Evolutionary conservation across 2,329 filamentous ascomycete species (phyloP).

Genomic region (Colletotrichum cereale): DNA sequence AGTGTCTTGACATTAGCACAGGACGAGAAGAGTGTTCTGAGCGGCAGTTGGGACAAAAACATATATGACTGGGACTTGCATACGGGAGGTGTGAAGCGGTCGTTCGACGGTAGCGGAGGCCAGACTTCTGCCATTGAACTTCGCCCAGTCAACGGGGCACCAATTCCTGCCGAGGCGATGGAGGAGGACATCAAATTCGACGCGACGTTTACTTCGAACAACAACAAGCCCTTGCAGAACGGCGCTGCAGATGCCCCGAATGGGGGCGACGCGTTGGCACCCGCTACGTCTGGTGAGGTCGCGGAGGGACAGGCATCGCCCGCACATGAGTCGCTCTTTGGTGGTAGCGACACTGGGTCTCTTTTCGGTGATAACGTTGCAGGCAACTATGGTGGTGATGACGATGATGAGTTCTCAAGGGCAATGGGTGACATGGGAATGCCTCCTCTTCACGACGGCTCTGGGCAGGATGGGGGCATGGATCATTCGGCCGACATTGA

Average conservation of each 20-base stretch:
- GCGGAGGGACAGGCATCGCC: conserved; percentile 75
- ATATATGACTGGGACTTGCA: conserved; percentile 97
- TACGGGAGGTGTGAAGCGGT: conserved; percentile 80
- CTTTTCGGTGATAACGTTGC: conserved; percentile 84
- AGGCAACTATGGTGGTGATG: conserved; percentile 71
- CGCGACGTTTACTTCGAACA: conserved; percentile 80
- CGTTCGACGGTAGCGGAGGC: conserved; percentile 81
- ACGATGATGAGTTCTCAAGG: conserved; percentile 86
- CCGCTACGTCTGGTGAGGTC: conserved; percentile 53
- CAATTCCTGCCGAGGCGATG: conserved; percentile 79
- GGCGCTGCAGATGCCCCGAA: conserved; percentile 53
- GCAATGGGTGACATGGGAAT: conserved; percentile 71
- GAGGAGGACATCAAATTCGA: conserved; percentile 70
- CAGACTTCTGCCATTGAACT: conserved; percentile 93
- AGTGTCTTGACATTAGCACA: conserved; percentile 85
- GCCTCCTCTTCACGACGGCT: conserved; percentile 49
- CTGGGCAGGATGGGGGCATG: conserved; percentile 53
- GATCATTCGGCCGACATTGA: conserved; percentile 59
- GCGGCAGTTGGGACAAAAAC: conserved; percentile 96
- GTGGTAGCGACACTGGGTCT: conserved; percentile 82
- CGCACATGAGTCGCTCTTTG: conserved; percentile 84
- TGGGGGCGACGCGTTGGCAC: conserved; percentile 11
- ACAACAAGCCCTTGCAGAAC: conserved; percentile 70
- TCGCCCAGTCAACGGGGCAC: conserved; percentile 79
- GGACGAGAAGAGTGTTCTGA: conserved; percentile 89